Percentiles rank a stretch among this genome's conserved stretches.
phyloP scores from a whole-genome alignment of 2,329 filamentous ascomycete species.

The Apiospora rasikravindrae region DNA sequence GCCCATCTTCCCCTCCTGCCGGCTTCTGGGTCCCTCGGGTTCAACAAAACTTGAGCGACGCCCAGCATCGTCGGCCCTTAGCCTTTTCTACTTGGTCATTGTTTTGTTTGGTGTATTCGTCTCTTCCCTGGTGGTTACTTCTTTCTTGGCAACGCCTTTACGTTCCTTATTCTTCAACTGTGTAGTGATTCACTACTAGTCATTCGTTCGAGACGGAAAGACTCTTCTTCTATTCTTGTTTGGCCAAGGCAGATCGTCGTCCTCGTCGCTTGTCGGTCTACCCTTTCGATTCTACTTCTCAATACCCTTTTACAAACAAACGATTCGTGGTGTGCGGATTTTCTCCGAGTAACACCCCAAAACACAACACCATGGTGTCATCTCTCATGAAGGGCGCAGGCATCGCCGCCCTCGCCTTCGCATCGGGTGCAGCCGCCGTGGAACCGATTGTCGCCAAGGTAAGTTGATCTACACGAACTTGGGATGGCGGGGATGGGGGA shows the following conservation, averaged over 20 bases:
- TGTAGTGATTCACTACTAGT: not conserved
- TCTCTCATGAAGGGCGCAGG: not conserved
- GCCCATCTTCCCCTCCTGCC: not conserved
- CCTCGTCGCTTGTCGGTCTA: not conserved
- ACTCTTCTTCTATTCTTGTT: not conserved
- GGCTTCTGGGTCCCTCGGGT: not conserved
- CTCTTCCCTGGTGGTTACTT: conserved; percentile 13
- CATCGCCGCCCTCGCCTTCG: conserved; percentile 16
- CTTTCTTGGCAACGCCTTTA: conserved; percentile 8
- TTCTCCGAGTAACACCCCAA: not conserved
- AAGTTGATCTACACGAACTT: not conserved
- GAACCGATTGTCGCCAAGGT: conserved; percentile 29
- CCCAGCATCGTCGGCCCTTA: not conserved
- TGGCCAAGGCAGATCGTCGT: not conserved
- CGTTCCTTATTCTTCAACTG: not conserved
- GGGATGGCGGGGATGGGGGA: not conserved
- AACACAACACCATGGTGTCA: conserved; percentile 10
- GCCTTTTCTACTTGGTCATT: conserved; percentile 11
- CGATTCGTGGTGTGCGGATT: not conserved
- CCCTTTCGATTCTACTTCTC: not conserved
- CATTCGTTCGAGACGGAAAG: conserved; percentile 8
- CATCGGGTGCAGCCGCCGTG: conserved; percentile 18
- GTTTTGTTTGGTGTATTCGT: conserved; percentile 12
- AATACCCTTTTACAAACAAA: not conserved
- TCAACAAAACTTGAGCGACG: conserved; percentile 7